phyloP scores from a whole-genome alignment of 495 filamentous ascomycete genomes.

The Cetradonia linearis region DNA sequence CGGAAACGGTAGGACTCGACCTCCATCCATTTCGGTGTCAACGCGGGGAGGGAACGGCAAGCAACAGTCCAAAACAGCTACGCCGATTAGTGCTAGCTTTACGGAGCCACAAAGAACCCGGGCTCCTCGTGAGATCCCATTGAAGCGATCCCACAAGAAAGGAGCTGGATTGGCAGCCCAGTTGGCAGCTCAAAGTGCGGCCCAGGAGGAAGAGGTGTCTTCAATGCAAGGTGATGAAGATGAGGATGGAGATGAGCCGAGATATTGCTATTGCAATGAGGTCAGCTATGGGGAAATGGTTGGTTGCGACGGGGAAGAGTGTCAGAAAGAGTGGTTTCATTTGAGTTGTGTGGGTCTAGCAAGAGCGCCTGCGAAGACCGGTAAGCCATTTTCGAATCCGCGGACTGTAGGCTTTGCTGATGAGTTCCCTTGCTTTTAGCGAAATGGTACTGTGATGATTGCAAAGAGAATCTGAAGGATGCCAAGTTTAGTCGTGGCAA shows the following conservation, averaged over 20 bases:
- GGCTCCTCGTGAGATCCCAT: constrained; percentile 34
- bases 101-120: constrained; percentile 32
- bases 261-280: constrained; percentile 88
- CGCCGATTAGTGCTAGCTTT: constrained; percentile 37
- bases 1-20: constrained; percentile 15
- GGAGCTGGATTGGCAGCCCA: constrained; percentile 34
- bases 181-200: constrained; percentile 33
- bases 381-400: constrained; percentile 42
- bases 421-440: constrained; percentile 41
- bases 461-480: constrained; percentile 58
- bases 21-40: constrained; percentile 23
- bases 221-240: constrained; percentile 24
- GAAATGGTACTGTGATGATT: constrained; percentile 88
- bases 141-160: constrained; percentile 67
- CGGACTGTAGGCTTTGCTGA: not conserved
- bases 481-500: constrained; percentile 14
- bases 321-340: constrained; percentile 93
- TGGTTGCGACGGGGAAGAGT: constrained; percentile 83
- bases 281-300: constrained; percentile 97
- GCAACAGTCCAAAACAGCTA: constrained; percentile 50
- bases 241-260: constrained; percentile 55
- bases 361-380: constrained; percentile 72
- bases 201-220: constrained; percentile 31
- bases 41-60: constrained; percentile 21
- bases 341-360: constrained; percentile 81